Conservation (phyloP, 306 rosid species). For the Coriaria nepalensis region DNA sequence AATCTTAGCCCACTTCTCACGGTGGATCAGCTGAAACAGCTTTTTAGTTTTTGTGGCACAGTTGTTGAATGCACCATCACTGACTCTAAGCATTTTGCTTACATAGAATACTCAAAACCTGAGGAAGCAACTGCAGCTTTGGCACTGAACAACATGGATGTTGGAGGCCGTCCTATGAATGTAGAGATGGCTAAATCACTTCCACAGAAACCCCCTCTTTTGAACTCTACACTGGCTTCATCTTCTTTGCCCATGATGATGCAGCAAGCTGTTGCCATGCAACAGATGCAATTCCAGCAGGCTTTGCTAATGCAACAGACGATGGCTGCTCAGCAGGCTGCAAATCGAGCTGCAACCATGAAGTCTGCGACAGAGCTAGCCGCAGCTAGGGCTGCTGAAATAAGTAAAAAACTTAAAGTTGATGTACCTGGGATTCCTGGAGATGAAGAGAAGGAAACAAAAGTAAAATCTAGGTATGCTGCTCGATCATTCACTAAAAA, state of each 20-base stretch:
- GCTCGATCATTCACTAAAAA: background rate
- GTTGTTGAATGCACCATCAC: slow-evolving; percentile 88
- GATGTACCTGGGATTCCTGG: slow-evolving; percentile 42
- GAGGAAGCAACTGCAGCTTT: slow-evolving; percentile 87
- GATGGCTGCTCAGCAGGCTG: slow-evolving; percentile 92
- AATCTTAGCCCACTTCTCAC: slow-evolving; percentile 96
- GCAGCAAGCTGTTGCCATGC: slow-evolving; percentile 99
- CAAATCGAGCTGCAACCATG: slow-evolving; percentile 88
- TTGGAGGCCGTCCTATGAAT: slow-evolving; percentile 96
- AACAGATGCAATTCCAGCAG: slow-evolving; percentile 99
- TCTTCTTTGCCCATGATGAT: slow-evolving; percentile 92
- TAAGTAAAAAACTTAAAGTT: slow-evolving; percentile 73
- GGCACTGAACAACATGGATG: slow-evolving; percentile 88
- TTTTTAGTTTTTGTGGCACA: slow-evolving; percentile 90
- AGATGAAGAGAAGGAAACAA: slow-evolving; percentile 43
- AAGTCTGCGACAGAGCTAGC: slow-evolving; percentile 95
- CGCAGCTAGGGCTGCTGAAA: slow-evolving; percentile 96
- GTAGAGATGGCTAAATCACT: slow-evolving; percentile 99
- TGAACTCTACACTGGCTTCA: slow-evolving; percentile 51
- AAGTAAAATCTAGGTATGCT: slow-evolving; percentile 61
- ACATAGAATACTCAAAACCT: slow-evolving; percentile 91
- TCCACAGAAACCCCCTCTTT: slow-evolving; percentile 47
- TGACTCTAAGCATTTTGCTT: slow-evolving; percentile 96
- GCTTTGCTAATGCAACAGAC: slow-evolving; percentile 92
- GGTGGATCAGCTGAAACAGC: slow-evolving; percentile 90